These are phyloP conservation scores for Arabidopsis hybrid DNA, from an alignment of 441 rosid genomes.

Conservation along the genomic window DNA sequence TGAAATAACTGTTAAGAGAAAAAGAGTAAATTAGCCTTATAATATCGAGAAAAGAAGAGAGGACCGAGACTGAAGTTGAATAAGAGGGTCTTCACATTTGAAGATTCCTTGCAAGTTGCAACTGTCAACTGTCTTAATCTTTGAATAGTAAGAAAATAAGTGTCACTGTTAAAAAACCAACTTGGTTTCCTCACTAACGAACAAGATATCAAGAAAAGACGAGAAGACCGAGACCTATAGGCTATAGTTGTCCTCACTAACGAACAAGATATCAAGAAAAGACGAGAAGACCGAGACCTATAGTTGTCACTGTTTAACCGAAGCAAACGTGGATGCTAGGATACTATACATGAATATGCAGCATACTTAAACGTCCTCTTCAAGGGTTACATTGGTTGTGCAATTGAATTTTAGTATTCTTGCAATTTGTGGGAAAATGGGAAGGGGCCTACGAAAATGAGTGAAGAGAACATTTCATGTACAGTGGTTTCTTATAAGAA, in stretches of 20 bases:
- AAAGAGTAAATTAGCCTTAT: background rate
- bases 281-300: background rate
- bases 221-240: background rate
- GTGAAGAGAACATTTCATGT: too few species aligned
- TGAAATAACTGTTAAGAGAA: background rate
- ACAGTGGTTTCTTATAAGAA: too few species aligned
- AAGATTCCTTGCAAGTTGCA: background rate
- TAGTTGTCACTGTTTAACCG: background rate
- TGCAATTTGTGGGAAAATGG: too few species aligned
- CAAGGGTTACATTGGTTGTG: too few species aligned
- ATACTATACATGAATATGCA: too few species aligned
- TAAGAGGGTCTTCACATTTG: too few species aligned
- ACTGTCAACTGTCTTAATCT: constrained; percentile 9
- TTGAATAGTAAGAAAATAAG: background rate
- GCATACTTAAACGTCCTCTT: too few species aligned
- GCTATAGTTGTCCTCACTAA: too few species aligned
- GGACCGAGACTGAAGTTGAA: background rate
- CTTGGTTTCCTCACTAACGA: background rate
- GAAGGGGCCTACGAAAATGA: too few species aligned
- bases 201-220: background rate
- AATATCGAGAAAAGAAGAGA: background rate
- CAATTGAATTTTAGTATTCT: too few species aligned
- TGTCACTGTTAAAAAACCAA: background rate
- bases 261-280: background rate
- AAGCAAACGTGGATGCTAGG: background rate